These are phyloP conservation scores for Scytalidium sp. DNA, from an alignment of 2,329 filamentous ascomycete genomes.

Conservation along the genomic window DNA sequence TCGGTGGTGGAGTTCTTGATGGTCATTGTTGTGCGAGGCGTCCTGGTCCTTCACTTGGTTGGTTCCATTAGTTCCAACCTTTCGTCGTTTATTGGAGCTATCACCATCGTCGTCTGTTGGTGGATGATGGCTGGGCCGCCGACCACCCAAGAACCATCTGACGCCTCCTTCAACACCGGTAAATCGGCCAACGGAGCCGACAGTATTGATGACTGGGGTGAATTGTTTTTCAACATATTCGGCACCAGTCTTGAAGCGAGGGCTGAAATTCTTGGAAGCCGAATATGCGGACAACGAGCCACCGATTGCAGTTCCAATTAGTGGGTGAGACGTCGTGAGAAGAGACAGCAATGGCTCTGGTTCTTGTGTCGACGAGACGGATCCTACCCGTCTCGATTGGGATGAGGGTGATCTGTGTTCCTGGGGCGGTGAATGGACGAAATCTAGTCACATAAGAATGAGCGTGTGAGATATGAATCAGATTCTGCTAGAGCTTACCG, in stretches of 20 bases:
- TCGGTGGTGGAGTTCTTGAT: conserved; percentile 24
- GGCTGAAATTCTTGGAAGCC: conserved; percentile 85
- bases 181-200: conserved; percentile 76
- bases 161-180: conserved; percentile 88
- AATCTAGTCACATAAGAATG: conserved; percentile 46
- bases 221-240: conserved; percentile 89
- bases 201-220: conserved; percentile 80
- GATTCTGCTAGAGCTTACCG: conserved; percentile 46
- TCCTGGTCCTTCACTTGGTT: conserved; percentile 28
- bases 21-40: conserved; percentile 26
- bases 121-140: conserved; percentile 27
- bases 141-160: conserved; percentile 73
- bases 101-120: conserved; percentile 43
- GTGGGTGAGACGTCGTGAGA: conserved; percentile 82
- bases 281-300: conserved; percentile 83
- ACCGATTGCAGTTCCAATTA: conserved; percentile 81
- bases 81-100: conserved; percentile 56
- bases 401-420: conserved; percentile 16
- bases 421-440: conserved; percentile 59
- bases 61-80: conserved; percentile 45
- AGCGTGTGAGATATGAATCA: conserved; percentile 10
- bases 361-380: conserved; percentile 28
- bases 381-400: conserved; percentile 30
- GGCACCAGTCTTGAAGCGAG: conserved; percentile 82
- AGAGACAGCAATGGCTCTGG: conserved; percentile 82